phyloP scores from a whole-genome alignment of 2,329 filamentous ascomycete genomes.

The Phoma sp. region DNA sequence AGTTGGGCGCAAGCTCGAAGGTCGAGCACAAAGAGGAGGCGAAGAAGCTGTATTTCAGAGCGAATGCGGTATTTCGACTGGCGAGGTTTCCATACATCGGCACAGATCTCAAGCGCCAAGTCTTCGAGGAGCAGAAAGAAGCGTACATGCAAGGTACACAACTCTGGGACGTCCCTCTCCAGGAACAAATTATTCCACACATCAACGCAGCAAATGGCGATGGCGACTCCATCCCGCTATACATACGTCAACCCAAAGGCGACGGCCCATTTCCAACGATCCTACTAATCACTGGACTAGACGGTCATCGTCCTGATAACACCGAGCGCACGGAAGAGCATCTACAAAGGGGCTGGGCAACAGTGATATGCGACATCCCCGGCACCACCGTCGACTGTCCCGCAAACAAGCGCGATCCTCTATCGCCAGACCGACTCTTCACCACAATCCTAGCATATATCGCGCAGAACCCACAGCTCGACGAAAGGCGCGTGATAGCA shows the following conservation, averaged over 20 bases:
- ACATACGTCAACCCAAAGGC: conserved; percentile 64
- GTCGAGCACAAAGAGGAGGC: conserved; percentile 60
- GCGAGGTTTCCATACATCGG: conserved; percentile 70
- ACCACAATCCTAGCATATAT: conserved; percentile 62
- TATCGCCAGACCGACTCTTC: conserved; percentile 61
- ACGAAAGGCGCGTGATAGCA: conserved; percentile 57
- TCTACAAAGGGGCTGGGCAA: conserved; percentile 57
- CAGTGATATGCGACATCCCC: conserved; percentile 62
- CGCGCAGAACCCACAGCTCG: conserved; percentile 52
- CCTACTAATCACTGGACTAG: conserved; percentile 64
- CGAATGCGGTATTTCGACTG: conserved; percentile 75
- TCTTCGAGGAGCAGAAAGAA: conserved; percentile 71
- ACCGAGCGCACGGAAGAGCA: conserved; percentile 55
- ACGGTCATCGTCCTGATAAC: conserved; percentile 63
- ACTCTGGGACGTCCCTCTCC: conserved; percentile 59
- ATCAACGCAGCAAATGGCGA: conserved; percentile 60
- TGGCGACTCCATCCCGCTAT: conserved; percentile 65
- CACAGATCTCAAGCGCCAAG: conserved; percentile 61
- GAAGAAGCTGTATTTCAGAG: conserved; percentile 70
- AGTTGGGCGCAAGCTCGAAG: conserved; percentile 31
- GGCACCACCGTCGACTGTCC: conserved; percentile 63
- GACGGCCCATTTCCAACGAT: conserved; percentile 57
- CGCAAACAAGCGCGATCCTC: conserved; percentile 56
- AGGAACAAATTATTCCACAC: conserved; percentile 68
- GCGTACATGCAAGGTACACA: conserved; percentile 64